A percentile compares a stretch with the other conserved stretches of the same genome.
Conservation (phyloP, 164 flowering plant species). For the Umbellularia californica region DNA sequence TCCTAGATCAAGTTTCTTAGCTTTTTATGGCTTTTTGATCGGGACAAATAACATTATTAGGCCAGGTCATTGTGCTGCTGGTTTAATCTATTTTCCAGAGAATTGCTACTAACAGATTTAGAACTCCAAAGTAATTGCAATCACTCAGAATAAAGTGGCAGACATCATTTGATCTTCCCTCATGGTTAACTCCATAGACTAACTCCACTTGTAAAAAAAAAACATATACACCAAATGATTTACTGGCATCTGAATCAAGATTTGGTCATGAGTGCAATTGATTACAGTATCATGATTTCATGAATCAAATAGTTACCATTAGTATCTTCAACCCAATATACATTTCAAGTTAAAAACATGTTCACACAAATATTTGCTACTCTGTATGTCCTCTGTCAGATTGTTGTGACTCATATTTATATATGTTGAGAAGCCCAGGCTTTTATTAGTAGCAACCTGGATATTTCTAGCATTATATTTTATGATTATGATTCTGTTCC, state of each 20-base stretch:
- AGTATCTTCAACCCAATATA: background rate
- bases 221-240: background rate
- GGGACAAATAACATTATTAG: background rate
- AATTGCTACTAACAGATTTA: background rate
- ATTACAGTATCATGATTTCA: background rate
- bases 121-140: background rate
- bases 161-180: background rate
- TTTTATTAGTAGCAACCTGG: background rate
- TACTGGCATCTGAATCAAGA: background rate
- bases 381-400: background rate
- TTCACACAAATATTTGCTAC: background rate
- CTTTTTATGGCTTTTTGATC: background rate
- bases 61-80: background rate
- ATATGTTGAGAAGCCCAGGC: background rate
- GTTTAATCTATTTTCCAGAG: background rate
- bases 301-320: background rate
- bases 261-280: background rate
- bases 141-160: background rate
- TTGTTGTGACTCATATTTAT: background rate
- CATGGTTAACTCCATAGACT: background rate
- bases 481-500: background rate
- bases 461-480: background rate
- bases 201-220: background rate
- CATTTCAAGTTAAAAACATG: background rate
- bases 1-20: background rate